Conservation (phyloP, 345 rosid species). For the Sonneratia alba region DNA sequence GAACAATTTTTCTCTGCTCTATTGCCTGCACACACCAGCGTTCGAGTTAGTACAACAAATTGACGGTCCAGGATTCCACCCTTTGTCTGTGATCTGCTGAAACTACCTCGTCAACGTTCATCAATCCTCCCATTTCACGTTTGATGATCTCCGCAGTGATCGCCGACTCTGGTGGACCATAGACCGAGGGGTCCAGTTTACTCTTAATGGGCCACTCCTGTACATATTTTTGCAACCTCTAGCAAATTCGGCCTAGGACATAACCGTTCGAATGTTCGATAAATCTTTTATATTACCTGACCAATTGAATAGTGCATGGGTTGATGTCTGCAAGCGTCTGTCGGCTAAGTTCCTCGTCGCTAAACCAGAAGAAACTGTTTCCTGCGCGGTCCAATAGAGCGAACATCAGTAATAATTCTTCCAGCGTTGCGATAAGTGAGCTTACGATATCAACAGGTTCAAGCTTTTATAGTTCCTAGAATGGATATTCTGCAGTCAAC, state of each 20-base stretch:
- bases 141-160: constrained; percentile 51
- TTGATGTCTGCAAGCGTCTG: constrained; percentile 77
- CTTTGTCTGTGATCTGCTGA: no score
- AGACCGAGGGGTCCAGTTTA: constrained; percentile 49
- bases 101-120: constrained; percentile 42
- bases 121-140: constrained; percentile 41
- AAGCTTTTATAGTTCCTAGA: no score
- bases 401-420: no score
- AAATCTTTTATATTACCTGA: constrained; percentile 29
- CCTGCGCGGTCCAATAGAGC: constrained; percentile 24
- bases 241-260: neutral
- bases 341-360: constrained; percentile 69
- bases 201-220: constrained; percentile 88
- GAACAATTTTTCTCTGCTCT: constrained; percentile 34
- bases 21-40: constrained; percentile 27
- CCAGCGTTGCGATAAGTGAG: no score
- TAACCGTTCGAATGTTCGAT: no score
- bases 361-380: constrained; percentile 61
- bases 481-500: no score
- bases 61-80: no score
- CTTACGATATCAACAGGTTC: no score
- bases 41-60: neutral
- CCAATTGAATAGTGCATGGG: constrained; percentile 39
- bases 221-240: neutral
- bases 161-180: constrained; percentile 55